Evolutionary conservation across 257 asterid genomes (phyloP).

Genomic region (Gentiana straminea): DNA sequence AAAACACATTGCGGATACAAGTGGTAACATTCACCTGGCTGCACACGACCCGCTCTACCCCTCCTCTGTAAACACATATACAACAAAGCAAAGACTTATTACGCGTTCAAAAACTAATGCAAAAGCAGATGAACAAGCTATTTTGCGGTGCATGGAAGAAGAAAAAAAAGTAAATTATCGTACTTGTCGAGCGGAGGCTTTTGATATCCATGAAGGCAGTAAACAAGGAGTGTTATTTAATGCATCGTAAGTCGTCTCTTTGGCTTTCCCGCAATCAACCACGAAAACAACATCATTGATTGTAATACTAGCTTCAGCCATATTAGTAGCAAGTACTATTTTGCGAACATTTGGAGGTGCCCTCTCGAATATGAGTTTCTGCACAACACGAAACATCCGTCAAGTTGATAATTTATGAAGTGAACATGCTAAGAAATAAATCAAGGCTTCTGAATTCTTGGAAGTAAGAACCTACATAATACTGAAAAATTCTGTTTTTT

Average conservation of each 20-base stretch:
- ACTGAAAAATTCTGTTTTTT: no score
- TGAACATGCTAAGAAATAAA: slow-evolving; percentile 1
- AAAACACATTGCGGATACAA: slow-evolving; percentile 84
- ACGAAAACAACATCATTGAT: slow-evolving; percentile 91
- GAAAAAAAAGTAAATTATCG: slow-evolving; percentile 16
- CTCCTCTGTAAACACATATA: slow-evolving; percentile 55
- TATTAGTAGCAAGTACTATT: slow-evolving; percentile 90
- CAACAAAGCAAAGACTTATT: no score
- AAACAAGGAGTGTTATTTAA: slow-evolving; percentile 87
- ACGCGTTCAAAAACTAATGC: no score
- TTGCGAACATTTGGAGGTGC: slow-evolving; percentile 91
- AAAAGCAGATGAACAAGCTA: no score
- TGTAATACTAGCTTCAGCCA: slow-evolving; percentile 99
- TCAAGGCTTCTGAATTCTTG: no score
- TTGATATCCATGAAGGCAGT: slow-evolving; percentile 96
- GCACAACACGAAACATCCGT: slow-evolving; percentile 15
- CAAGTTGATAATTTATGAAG: not conserved
- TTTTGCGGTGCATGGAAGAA: not conserved
- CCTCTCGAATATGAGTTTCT: slow-evolving; percentile 95
- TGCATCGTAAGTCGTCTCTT: slow-evolving; percentile 97
- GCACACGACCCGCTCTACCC: slow-evolving; percentile 99
- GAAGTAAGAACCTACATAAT: no score
- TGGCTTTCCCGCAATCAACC: slow-evolving; percentile 98
- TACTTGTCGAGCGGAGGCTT: slow-evolving; percentile 98
- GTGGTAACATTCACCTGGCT: slow-evolving; percentile 96